phyloP scores from a whole-genome alignment of 495 filamentous ascomycete genomes.

The Xylona heveae region DNA sequence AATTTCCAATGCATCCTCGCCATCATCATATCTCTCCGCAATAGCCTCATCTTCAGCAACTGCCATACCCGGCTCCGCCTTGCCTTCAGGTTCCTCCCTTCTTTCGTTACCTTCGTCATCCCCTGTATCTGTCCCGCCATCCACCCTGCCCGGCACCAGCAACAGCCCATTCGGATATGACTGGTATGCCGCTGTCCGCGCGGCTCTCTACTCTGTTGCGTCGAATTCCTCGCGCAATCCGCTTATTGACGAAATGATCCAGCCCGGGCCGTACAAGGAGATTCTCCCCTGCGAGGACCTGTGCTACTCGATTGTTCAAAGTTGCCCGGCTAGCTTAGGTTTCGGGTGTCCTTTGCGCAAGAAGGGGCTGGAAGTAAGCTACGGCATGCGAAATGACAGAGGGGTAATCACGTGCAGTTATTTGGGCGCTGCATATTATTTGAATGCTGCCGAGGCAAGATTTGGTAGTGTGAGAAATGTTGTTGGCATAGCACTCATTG shows the following conservation, averaged over 20 bases:
- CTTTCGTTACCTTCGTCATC: slow-evolving; percentile 1
- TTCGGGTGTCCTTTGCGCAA: slow-evolving; percentile 53
- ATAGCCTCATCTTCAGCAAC: too few species aligned
- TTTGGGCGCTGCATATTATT: slow-evolving; percentile 29
- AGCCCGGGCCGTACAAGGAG: slow-evolving; percentile 87
- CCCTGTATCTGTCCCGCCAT: slow-evolving; percentile 4
- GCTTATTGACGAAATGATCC: slow-evolving; percentile 44
- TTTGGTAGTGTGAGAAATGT: too few species aligned
- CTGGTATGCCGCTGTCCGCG: too few species aligned
- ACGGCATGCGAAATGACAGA: slow-evolving; percentile 25
- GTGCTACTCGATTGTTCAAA: slow-evolving; percentile 64
- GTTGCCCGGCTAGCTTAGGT: slow-evolving; percentile 56
- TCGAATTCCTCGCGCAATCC: slow-evolving; percentile 38
- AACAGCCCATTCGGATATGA: too few species aligned
- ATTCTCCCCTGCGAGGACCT: slow-evolving; percentile 66
- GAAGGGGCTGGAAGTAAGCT: slow-evolving; percentile 37
- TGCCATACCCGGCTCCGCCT: too few species aligned
- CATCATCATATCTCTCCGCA: too few species aligned
- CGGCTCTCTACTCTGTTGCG: slow-evolving; percentile 5
- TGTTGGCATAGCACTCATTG: too few species aligned
- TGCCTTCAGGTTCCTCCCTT: slow-evolving; percentile 1
- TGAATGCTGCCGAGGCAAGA: slow-evolving; percentile 17
- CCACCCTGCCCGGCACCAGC: too few species aligned
- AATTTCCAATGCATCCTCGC: too few species aligned
- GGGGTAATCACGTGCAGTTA: slow-evolving; percentile 34